Base-by-base conservation (phyloP, 495 filamentous ascomycete species). In the Haplographium delicatum region DNA sequence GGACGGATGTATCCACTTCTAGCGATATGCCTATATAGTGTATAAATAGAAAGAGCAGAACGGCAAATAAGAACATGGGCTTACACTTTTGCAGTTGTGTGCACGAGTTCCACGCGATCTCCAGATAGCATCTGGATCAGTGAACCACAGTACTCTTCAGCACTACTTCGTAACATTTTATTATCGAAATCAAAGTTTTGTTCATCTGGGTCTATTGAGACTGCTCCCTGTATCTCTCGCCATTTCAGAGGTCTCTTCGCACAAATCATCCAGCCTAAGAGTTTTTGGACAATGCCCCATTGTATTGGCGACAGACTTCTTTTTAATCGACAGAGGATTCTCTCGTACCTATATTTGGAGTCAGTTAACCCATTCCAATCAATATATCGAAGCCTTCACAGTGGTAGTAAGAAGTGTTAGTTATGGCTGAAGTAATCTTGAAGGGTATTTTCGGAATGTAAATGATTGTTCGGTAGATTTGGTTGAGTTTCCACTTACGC, bases 141-240 rank as follows among this genome's bases (percentile, higher is more conserved):
- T 5, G 71, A 67, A n/a, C 72, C 73, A 53, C 69, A 76, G 8
- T 72, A 54, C 15, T 72, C 64, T 3, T 63, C 43, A 10, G 69
- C 55, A 28, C 66, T 51, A 10, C 54, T 33, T 11, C 66, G 53
- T 8, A 75, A 38, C 19, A 47, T 38, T 8, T 59, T 16, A 2
- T 35, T 51, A 13, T 56, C 46, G 40, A 51, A 57, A 18, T 68
- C 37, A 28, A 68, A 22, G 1, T 23, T 43, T 19, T 53, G 15
- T 2, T 54, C 10, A 5, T 61, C 50, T 1, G 51, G 20, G 11
- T 63, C 56, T 8, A 72, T 61, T 1, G 65, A 66, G 18, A 72
- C 38, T 22, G 69, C 71, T 1, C 64, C 66, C 48, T 71, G 67
- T n/a, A 78, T 61, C 49, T 78, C 74, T 35, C 63, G 57, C 67